Percentiles rank a stretch among this genome's conserved stretches.
Conservation (phyloP, 331 rosid species). For the Acacia concinna region DNA sequence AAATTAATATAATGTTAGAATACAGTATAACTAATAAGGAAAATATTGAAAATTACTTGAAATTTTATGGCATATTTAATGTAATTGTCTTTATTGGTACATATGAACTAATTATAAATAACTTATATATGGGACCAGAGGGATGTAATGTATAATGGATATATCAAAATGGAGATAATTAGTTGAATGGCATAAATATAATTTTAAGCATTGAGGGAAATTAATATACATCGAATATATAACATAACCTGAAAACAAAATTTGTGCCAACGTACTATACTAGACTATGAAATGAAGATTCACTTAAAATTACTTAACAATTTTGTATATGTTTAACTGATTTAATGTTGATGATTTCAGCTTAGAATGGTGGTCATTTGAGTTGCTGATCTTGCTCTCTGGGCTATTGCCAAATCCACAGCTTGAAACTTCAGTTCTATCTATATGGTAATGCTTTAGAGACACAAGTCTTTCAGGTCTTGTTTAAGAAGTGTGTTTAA, state of each 20-base stretch:
- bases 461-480: neutral
- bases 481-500: no score
- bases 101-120: no score
- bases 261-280: no score
- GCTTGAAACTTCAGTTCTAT: constrained; percentile 67
- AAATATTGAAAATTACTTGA: no score
- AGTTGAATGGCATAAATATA: neutral
- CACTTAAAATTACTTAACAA: neutral
- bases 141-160: neutral
- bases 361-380: constrained; percentile 74
- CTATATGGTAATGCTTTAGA: constrained; percentile 52
- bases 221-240: neutral
- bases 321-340: neutral
- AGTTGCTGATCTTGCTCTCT: constrained; percentile 54
- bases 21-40: no score
- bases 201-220: neutral
- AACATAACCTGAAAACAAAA: no score
- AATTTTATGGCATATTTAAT: no score
- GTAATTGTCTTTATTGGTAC: no score
- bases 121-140: neutral
- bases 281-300: neutral
- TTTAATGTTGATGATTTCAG: constrained; percentile 32
- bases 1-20: no score
- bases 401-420: constrained; percentile 62
- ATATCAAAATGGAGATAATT: no score